Evolutionary conservation across 1,284 basidiomycete species (phyloP), one percentile per base, ranked within the genome.

Genomic region (Sphagnurus paluster): DNA sequence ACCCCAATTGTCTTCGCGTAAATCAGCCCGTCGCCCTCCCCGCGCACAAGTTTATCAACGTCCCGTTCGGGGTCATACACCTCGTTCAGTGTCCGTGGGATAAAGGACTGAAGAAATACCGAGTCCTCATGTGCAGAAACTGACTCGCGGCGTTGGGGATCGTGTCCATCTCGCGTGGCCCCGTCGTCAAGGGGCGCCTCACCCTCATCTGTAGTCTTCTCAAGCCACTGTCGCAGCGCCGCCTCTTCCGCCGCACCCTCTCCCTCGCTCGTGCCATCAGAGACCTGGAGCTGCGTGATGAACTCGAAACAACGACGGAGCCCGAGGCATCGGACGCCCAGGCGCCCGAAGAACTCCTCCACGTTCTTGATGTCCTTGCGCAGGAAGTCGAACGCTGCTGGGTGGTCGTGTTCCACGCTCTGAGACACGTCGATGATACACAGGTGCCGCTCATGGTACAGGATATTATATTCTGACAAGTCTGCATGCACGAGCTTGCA

Each of bases 361-460:
- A 96, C 76, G 64, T 99, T 98, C 56, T 83, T 85, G 40, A 99
- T 79, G 67, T 99, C 97, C 32, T 80, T 85, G 23, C 96, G 86
- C 37, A 99, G 75, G 67, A 99, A 99, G 66, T 99, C 96, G 62
- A 93, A 97, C 0, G 94, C 93, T 29, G 87, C 78, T 0, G 96
- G 96, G 61, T 99, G 97, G 66, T 99, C 96, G 61, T 98, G 95
- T 62, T 99, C 97, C 33, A 99, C 96, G 44, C 91, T 94, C 68
- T 99, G 97, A 2, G 93, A 97, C 50, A 99, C 97, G 65, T 99
- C 97, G 68, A 99, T 99, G 61, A 99, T 90, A 71, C 82, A 95
- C 11, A 98, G 77, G 61, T 95, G 91, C 2, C 67, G 71, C 45
- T 84, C 77, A 68, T 90, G 87, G 59, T 81, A 94, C 60, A 99